These are phyloP conservation scores for Hypoxylon sp. DNA, from an alignment of 2,329 filamentous ascomycete species.

Conservation along the genomic window DNA sequence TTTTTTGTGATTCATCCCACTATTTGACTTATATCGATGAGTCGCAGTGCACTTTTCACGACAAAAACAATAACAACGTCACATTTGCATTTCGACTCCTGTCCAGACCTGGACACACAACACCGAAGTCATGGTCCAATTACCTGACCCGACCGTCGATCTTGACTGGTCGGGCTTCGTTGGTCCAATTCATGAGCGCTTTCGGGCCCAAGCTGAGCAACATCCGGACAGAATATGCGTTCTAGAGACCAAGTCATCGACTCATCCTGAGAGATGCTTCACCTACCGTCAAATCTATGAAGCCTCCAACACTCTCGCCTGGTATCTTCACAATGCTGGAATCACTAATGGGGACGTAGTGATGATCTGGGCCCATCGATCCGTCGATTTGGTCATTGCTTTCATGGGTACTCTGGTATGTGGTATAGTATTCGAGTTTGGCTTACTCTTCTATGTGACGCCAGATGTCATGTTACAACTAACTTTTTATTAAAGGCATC, in stretches of 20 bases:
- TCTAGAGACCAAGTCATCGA: constrained; percentile 61
- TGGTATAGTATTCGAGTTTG: neutral
- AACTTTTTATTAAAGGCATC: constrained; percentile 53
- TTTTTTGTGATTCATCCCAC: constrained; percentile 18
- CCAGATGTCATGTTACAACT: neutral
- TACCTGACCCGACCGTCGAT: constrained; percentile 76
- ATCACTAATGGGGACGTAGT: constrained; percentile 86
- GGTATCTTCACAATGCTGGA: constrained; percentile 81
- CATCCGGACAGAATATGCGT: constrained; percentile 73
- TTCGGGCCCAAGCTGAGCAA: constrained; percentile 73
- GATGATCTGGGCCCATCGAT: constrained; percentile 90
- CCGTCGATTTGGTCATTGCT: constrained; percentile 74
- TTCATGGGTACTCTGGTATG: constrained; percentile 79
- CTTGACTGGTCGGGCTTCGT: constrained; percentile 76
- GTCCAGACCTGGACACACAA: neutral
- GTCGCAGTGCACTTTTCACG: neutral
- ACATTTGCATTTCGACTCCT: neutral
- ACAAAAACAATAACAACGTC: neutral
- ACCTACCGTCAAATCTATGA: constrained; percentile 90
- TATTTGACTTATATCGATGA: neutral
- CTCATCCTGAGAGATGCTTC: constrained; percentile 72
- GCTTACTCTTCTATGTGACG: constrained; percentile 15
- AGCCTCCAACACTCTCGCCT: constrained; percentile 82
- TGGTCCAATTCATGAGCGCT: constrained; percentile 79
- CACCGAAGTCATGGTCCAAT: constrained; percentile 39